Evolutionary conservation across 371 early-diverging fungal species (phyloP), one percentile per base, ranked within the genome.

Genomic region (Mortierella sp.): DNA sequence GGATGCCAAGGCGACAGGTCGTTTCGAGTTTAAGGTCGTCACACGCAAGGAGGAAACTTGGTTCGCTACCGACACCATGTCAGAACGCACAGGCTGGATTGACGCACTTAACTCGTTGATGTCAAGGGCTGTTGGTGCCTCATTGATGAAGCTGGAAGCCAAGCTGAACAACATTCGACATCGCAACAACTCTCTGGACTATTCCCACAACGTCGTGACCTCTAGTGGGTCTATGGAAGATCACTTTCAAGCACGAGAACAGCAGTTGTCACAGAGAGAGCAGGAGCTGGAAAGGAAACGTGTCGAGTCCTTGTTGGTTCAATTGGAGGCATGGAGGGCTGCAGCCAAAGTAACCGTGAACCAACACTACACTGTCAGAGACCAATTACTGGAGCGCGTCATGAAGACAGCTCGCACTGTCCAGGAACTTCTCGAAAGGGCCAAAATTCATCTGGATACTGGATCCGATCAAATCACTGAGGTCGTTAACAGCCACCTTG

Each of bases 41-140:
- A 74, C 68, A 8, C 76, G 76, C 14, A 67, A 60, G n/a, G 76
- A 74, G 28, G 76, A 74, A 39, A 60, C 61, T 14, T 68, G 68
- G 76, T 68, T 74, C 24, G 68, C 68, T 2, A 68, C 76, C 19
- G 76, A 74, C 21, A 74, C 76, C 0, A 74, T 74, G 68, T 60
- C 57, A 17, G 76, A 74, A 22, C 59, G 76, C 16, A 68, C 76
- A 7, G 76, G 57, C 24, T 74, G 76, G 76, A 74, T 74, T 21
- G 76, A 74, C 40, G 54, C 65, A 10, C 63, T 74, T 24, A 67
- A 74, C 44, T 56, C 68, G 0, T 45, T 74, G 8, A 67, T 74
- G 76, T 60, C 68, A 16, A 63, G 60, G 17, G 64, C 45, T 29
- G 68, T 68, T 14, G 64, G 74, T 2, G 64, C 68, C 8, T 67